Base-by-base conservation (phyloP, 805 yeast genomes). In the Vanderwaltozyma yarrowii region DNA sequence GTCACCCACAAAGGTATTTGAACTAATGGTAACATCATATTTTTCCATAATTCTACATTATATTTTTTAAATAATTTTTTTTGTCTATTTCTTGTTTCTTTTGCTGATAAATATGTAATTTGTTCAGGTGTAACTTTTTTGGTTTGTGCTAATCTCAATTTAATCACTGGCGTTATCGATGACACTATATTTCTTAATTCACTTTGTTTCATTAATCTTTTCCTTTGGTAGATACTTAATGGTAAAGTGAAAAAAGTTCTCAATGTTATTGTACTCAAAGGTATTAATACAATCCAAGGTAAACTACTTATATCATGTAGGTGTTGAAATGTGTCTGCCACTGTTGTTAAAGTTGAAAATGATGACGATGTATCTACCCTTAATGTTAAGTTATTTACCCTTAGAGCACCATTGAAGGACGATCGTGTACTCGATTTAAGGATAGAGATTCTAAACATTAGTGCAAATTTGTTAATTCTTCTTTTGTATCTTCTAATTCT, bases 1-100 rank as follows among this genome's bases (percentile, higher is more conserved):
- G 80, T 67, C 2, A 87, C 69, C 94, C 96, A 88, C 5, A 88
- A 56, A 0, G 97, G 97, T 16, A 89, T 69, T 54, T 88, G 97
- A 14, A 84, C 73, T 0, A 77, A 62, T 1, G 96, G 96, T 28
- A 86, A 64, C 4, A 82, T 49, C 39, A 76, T 62, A 50, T 82
- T 78, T 56, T 87, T 88, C 86, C 94, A 88, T 41, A 79, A 58
- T 52, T 85, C 89, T 37, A 87, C 83, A 9, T 69, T 65, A 50
- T 80, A 68, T 38, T 73, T 69, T 45, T 71, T 72, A 61, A 81
- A 88, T n/a, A 88, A 64, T 35, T 56, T 56, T 48, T 78, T 76
- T 47, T 89, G 94, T 44, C 94, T 67, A 43, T 75, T 77, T 41
- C 88, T 66, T 31, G 79, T 74, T 55, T 88, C 96, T 54, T 83